phyloP scores from a whole-genome alignment of 495 filamentous ascomycete species.

The Achaetomiella virescens region DNA sequence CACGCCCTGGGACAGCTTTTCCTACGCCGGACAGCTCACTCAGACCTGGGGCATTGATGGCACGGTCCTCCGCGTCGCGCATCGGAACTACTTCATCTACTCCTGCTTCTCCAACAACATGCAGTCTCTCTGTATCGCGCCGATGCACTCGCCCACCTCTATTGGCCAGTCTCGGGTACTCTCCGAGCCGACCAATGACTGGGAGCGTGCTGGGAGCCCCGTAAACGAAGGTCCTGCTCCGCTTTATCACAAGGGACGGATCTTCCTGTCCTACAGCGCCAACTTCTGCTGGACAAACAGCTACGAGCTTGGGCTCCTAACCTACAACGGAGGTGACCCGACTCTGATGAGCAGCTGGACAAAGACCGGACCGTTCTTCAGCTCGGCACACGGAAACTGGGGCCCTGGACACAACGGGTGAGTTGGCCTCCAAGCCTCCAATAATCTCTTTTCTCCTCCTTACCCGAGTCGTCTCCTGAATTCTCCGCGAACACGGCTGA shows the following conservation, averaged over 20 bases:
- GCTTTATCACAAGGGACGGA: constrained; percentile 36
- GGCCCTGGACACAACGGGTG: constrained; percentile 36
- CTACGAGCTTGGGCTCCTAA: constrained; percentile 40
- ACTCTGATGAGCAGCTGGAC: constrained; percentile 34
- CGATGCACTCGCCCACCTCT: constrained; percentile 26
- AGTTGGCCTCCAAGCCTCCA: too few species aligned
- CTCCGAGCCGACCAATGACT: constrained; percentile 37
- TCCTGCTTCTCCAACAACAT: constrained; percentile 39
- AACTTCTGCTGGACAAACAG: constrained; percentile 44
- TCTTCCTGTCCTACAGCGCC: constrained; percentile 43
- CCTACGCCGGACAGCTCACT: constrained; percentile 33
- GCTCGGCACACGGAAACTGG: constrained; percentile 42
- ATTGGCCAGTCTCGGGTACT: constrained; percentile 30
- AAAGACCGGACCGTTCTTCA: constrained; percentile 27
- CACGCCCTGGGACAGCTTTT: constrained; percentile 36
- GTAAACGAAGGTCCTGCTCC: constrained; percentile 52
- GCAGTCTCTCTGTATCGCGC: constrained; percentile 44
- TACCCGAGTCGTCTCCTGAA: too few species aligned
- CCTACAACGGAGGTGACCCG: constrained; percentile 41
- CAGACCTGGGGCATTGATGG: constrained; percentile 46
- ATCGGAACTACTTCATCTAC: constrained; percentile 39
- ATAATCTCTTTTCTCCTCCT: neutral
- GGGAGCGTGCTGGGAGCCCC: constrained; percentile 42
- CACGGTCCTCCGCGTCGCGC: constrained; percentile 33
- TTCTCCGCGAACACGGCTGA: too few species aligned